Conservation (phyloP, 352 stramenopile genomes). For the Globisporangium alternatum region DNA sequence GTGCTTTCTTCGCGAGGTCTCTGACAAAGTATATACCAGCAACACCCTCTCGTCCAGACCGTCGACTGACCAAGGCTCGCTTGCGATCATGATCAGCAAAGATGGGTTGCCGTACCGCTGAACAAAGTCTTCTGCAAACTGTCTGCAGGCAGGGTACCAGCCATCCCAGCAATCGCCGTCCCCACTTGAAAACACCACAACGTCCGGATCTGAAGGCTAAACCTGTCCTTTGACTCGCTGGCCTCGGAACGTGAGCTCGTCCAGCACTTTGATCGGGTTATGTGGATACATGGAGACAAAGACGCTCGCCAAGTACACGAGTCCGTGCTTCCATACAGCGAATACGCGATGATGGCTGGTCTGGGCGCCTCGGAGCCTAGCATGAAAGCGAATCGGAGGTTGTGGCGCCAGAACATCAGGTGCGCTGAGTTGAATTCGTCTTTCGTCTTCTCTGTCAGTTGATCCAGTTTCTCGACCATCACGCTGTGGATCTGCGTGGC, state of each 20-base stretch:
- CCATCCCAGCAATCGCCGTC: too few species aligned
- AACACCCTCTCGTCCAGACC: slow-evolving; percentile 32
- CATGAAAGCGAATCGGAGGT: slow-evolving; percentile 16
- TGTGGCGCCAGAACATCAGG: slow-evolving; percentile 31
- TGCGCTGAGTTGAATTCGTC: slow-evolving; percentile 8
- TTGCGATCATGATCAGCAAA: slow-evolving; percentile 26
- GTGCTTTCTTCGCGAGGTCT: slow-evolving; percentile 8
- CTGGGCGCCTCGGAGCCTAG: neutral
- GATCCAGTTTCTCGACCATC: neutral
- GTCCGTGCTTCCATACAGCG: slow-evolving; percentile 9
- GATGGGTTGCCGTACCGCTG: slow-evolving; percentile 6
- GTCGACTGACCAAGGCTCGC: slow-evolving; percentile 22
- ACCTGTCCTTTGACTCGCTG: neutral
- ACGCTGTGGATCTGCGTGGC: neutral
- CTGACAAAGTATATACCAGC: slow-evolving; percentile 28
- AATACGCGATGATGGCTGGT: slow-evolving; percentile 23
- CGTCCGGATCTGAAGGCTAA: slow-evolving; percentile 14
- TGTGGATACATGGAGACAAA: slow-evolving; percentile 28
- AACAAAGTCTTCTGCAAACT: neutral
- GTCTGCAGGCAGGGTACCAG: too few species aligned
- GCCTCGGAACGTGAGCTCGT: slow-evolving; percentile 15
- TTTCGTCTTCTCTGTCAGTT: too few species aligned
- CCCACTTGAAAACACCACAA: slow-evolving; percentile 29
- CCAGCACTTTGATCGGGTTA: slow-evolving; percentile 27
- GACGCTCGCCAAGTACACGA: too few species aligned